Evolutionary conservation across 768 basidiomycete species (phyloP).

Genomic region (Favolaschia claudopus): DNA sequence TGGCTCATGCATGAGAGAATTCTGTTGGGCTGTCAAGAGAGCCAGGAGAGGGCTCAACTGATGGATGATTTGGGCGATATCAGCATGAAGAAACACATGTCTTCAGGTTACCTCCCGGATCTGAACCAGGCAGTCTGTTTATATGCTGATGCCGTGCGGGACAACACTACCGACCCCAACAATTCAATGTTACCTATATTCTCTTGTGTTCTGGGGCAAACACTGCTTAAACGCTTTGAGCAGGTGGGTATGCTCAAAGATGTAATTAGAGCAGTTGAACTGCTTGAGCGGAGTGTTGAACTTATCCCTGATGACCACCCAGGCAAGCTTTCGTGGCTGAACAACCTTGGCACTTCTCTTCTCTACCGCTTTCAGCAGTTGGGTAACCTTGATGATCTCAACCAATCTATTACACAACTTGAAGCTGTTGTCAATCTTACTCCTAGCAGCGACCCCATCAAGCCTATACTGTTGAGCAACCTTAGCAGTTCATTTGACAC

Average conservation of each 20-base stretch:
- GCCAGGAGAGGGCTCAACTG: background rate
- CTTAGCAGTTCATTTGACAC: slow-evolving; percentile 25
- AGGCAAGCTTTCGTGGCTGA: slow-evolving; percentile 38
- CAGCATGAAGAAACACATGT: background rate
- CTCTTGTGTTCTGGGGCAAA: background rate
- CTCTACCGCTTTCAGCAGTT: slow-evolving; percentile 25
- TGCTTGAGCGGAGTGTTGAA: slow-evolving; percentile 20
- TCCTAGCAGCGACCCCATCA: slow-evolving; percentile 25
- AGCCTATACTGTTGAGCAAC: slow-evolving; percentile 23
- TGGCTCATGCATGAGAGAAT: slow-evolving; percentile 1
- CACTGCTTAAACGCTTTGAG: slow-evolving; percentile 24
- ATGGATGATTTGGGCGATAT: background rate
- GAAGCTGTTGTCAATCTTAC: slow-evolving; percentile 29
- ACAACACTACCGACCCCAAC: background rate
- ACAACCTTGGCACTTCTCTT: slow-evolving; percentile 32
- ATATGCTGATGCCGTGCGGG: slow-evolving; percentile 1
- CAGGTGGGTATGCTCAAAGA: slow-evolving; percentile 28
- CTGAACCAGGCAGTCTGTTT: background rate
- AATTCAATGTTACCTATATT: slow-evolving; percentile 1
- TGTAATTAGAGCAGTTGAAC: slow-evolving; percentile 27
- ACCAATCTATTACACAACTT: slow-evolving; percentile 29
- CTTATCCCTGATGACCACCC: slow-evolving; percentile 24
- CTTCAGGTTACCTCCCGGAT: background rate
- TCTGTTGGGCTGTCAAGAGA: background rate
- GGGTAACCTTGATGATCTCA: slow-evolving; percentile 32